Evolutionary conservation across 2,329 filamentous ascomycete species (phyloP), one percentile per base, ranked within the genome.

Genomic region (Coniosporium tulheliwenetii): DNA sequence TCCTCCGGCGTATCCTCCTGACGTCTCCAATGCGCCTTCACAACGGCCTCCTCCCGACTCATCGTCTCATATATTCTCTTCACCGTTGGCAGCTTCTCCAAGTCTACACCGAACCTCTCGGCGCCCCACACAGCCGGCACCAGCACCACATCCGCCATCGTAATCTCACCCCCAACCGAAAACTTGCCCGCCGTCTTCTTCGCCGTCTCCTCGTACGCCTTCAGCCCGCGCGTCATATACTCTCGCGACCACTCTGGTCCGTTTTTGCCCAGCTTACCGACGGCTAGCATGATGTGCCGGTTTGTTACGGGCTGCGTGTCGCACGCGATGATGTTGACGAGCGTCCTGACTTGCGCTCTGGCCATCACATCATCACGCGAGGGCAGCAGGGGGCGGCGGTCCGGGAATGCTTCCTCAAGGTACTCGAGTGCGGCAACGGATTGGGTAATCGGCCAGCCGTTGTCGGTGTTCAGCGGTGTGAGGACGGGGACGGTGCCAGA

Each of bases 261-360:
- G 1, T 62, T 63, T 1, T 56, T 59, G 0, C 64, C 66, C 0
- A 73, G 49, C 0, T 55, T 55, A 3, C 61, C 60, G 2, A 78
- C 60, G 0, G 64, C 61, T 37, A 66, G 64, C 47, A 74, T 60
- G 32, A 76, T 66, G 8, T 65, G 61, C 13, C 73, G 52, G 47
- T 78, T 78, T 1, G 75, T 77, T 1, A 75, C 64, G 5, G 77
- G 75, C 53, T 79, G 76, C 4, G 70, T 63, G 45, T 80, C 77
- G 26, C 63, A 60, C 5, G 64, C 63, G 26, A 79, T 57, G n/a
- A 79, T 71, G 39, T 60, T 51, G 3, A 67, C 64, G 8, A 81
- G 56, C 3, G 68, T 65, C 12, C 75, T 67, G 0, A 74, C 70
- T 2, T 56, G 51, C 0, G 74, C 73, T 13, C 75, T 63, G 0